Conservation (phyloP, 1,284 basidiomycete genomes). For the Wallemia mellicola region DNA sequence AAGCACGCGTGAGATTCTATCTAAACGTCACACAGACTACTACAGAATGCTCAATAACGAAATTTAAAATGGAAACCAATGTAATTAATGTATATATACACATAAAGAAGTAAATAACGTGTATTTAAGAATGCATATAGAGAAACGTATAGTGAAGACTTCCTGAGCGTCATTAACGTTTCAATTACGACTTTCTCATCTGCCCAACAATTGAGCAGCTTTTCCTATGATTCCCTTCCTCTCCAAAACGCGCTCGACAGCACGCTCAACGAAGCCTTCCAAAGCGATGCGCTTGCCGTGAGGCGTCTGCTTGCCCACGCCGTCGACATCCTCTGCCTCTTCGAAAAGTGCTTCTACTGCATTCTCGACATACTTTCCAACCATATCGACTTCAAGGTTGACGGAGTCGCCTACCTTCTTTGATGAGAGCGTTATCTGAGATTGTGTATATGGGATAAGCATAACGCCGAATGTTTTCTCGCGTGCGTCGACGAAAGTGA, state of each 20-base stretch:
- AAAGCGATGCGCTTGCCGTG: constrained; percentile 18
- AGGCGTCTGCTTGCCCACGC: constrained; percentile 10
- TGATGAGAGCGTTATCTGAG: constrained; percentile 48
- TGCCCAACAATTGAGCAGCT: background rate
- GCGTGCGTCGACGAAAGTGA: constrained; percentile 35
- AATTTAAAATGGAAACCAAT: background rate
- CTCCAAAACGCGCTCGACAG: constrained; percentile 34
- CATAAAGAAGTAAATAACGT: background rate
- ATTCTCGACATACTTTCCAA: constrained; percentile 60
- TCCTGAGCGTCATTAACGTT: background rate
- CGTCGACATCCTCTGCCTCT: constrained; percentile 15
- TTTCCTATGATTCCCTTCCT: constrained; percentile 1
- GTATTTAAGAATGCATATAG: too few relatives aligned
- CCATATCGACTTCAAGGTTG: constrained; percentile 85
- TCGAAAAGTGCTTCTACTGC: constrained; percentile 43
- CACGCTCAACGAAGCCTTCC: constrained; percentile 31
- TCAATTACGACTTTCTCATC: background rate
- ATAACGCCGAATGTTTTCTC: constrained; percentile 56
- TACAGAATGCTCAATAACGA: constrained; percentile 19
- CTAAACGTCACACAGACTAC: constrained; percentile 20
- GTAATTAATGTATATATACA: background rate
- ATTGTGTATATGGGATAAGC: constrained; percentile 80
- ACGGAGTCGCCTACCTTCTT: constrained; percentile 53
- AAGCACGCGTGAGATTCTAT: too few relatives aligned
- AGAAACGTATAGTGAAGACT: background rate